phyloP scores from a whole-genome alignment of 1,284 basidiomycete genomes.

The Fomes fomentarius region DNA sequence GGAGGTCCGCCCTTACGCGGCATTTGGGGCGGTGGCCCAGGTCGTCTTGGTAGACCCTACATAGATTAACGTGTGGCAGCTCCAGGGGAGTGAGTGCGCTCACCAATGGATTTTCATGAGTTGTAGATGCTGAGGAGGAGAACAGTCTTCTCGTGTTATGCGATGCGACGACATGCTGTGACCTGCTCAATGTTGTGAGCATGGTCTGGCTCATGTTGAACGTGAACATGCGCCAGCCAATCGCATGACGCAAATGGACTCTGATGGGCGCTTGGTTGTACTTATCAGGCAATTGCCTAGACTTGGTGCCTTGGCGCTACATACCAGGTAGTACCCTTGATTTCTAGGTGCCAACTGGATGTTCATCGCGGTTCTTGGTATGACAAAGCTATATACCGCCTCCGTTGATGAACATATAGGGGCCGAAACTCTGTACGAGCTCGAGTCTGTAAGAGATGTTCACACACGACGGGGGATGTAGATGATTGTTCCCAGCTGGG shows the following conservation, averaged over 20 bases:
- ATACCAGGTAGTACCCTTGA: too few species aligned
- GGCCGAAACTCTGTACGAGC: too few species aligned
- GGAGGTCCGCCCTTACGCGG: conserved; percentile 61
- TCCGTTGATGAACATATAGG: too few species aligned
- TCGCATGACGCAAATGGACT: background rate
- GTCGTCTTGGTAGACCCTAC: conserved; percentile 57
- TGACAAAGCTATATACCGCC: too few species aligned
- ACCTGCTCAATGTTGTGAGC: background rate
- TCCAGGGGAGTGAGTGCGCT: conserved; percentile 3
- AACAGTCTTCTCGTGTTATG: conserved; percentile 5
- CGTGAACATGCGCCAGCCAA: background rate
- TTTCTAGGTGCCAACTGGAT: too few species aligned
- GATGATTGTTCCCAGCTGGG: too few species aligned
- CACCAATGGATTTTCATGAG: conserved; percentile 53
- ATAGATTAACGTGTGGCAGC: conserved; percentile 1
- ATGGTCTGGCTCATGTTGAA: background rate
- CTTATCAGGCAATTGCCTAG: too few species aligned
- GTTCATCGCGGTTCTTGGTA: too few species aligned
- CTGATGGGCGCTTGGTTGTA: background rate
- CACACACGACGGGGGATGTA: too few species aligned
- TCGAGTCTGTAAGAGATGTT: too few species aligned
- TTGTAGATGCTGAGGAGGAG: background rate
- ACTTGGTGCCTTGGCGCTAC: too few species aligned
- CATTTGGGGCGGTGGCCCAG: conserved; percentile 52
- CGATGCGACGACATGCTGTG: background rate